These are phyloP conservation scores for Venturia nashicola DNA, from an alignment of 2,329 filamentous ascomycete species.

Conservation along the genomic window DNA sequence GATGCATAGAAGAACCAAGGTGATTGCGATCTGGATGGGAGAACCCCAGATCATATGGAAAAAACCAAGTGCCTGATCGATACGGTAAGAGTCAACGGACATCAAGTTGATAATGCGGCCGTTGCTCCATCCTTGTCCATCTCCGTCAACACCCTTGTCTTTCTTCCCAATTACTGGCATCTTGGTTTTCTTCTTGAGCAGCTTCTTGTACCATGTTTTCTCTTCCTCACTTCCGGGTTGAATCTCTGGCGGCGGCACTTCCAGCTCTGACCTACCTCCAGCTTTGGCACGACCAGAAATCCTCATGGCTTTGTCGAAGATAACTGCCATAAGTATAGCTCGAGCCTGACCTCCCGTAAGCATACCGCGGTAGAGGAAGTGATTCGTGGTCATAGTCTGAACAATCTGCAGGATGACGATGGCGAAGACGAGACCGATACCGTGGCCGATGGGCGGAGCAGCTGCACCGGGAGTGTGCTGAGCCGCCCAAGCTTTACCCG, in stretches of 20 bases:
- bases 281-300: conserved; percentile 81
- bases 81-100: conserved; percentile 87
- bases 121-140: conserved; percentile 80
- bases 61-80: conserved; percentile 78
- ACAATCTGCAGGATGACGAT: conserved; percentile 76
- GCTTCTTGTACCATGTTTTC: conserved; percentile 38
- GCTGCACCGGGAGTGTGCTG: conserved; percentile 35
- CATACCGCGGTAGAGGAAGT: conserved; percentile 90
- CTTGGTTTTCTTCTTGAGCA: conserved; percentile 27
- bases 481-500: conserved; percentile 65
- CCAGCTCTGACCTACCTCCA: conserved; percentile 44
- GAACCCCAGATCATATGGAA: conserved; percentile 89
- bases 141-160: conserved; percentile 43
- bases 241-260: conserved; percentile 30
- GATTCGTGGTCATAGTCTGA: conserved; percentile 71
- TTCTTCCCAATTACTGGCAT: conserved; percentile 29
- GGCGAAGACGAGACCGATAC: conserved; percentile 72
- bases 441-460: conserved; percentile 57
- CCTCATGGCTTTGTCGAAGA: conserved; percentile 87
- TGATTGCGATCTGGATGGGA: conserved; percentile 66
- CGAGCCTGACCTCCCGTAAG: conserved; percentile 76
- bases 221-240: conserved; percentile 37
- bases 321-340: conserved; percentile 69
- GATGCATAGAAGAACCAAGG: conserved; percentile 66
- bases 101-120: conserved; percentile 86